Conservation (phyloP, 2,329 filamentous ascomycete genomes). For the Parafenestella ontariensis region DNA sequence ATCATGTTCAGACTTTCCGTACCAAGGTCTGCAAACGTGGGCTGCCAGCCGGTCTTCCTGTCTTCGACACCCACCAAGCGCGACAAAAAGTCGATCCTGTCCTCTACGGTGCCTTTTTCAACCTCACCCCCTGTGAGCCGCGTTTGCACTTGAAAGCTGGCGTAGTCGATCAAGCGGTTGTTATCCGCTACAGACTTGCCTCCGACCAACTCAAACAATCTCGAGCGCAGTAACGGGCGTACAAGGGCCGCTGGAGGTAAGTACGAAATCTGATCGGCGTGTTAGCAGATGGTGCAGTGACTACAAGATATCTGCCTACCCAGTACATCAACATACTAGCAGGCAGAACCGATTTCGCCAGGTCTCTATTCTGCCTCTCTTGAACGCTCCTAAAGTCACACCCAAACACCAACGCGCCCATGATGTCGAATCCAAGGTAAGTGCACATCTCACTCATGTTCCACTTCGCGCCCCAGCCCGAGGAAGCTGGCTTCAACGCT, state of each 20-base stretch:
- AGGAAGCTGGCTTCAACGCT: conserved; percentile 15
- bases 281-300: neutral
- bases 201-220: conserved; percentile 25
- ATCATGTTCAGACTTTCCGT: conserved; percentile 55
- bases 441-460: conserved; percentile 50
- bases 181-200: conserved; percentile 31
- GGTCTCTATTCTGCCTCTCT: conserved; percentile 35
- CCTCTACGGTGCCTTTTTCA: conserved; percentile 16
- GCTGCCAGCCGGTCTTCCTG: conserved; percentile 47
- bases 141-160: conserved; percentile 16
- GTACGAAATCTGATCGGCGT: conserved; percentile 16
- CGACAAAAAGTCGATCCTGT: conserved; percentile 51
- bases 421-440: conserved; percentile 56
- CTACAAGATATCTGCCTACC: conserved; percentile 8
- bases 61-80: conserved; percentile 51
- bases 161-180: conserved; percentile 32
- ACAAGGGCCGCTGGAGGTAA: conserved; percentile 24
- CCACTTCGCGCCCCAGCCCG: conserved; percentile 47
- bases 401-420: conserved; percentile 52
- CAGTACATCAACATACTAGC: conserved; percentile 32
- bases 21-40: conserved; percentile 50
- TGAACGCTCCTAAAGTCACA: conserved; percentile 47
- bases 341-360: conserved; percentile 28
- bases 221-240: conserved; percentile 26
- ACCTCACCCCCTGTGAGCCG: neutral